These are phyloP conservation scores for Mycosphaerella arachidis DNA, from an alignment of 2,329 filamentous ascomycete species.

Conservation along the genomic window DNA sequence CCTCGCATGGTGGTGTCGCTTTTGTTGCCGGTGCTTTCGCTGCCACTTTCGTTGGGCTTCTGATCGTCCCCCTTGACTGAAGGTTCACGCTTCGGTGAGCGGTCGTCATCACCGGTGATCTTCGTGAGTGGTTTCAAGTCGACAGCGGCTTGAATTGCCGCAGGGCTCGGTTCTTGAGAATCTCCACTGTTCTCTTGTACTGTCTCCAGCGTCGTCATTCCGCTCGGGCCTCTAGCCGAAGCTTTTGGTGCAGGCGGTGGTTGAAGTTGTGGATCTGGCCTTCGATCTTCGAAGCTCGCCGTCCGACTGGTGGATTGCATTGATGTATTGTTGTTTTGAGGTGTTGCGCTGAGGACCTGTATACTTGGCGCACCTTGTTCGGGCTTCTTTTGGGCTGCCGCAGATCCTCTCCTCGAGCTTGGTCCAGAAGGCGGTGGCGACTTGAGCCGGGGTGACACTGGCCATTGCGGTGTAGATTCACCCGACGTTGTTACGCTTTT, in stretches of 20 bases:
- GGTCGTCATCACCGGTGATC: conserved; percentile 25
- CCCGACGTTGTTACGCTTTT: conserved; percentile 53
- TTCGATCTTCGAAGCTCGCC: conserved; percentile 29
- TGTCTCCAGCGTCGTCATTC: conserved; percentile 67
- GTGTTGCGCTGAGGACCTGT: conserved; percentile 43
- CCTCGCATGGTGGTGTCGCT: conserved; percentile 39
- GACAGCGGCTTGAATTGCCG: conserved; percentile 30
- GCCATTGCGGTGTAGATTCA: conserved; percentile 62
- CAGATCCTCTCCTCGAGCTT: conserved; percentile 42
- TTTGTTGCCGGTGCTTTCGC: conserved; percentile 60
- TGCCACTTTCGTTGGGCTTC: conserved; percentile 52
- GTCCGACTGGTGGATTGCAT: conserved; percentile 14
- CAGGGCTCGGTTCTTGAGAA: conserved; percentile 65
- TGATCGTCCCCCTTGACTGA: conserved; percentile 19
- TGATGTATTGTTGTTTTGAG: conserved; percentile 34
- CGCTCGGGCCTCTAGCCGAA: conserved; percentile 35
- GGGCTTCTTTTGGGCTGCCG: conserved; percentile 33
- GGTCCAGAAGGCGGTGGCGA: conserved; percentile 60
- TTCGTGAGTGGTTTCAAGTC: conserved; percentile 30
- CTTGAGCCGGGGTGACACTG: conserved; percentile 69
- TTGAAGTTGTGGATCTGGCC: conserved; percentile 37
- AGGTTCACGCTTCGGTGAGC: conserved; percentile 41
- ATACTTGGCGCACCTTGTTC: conserved; percentile 42
- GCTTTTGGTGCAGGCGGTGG: conserved; percentile 35
- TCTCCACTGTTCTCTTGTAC: conserved; percentile 55